These are phyloP conservation scores for Curvularia sp. DNA, from an alignment of 2,329 filamentous ascomycete genomes.

Conservation along the genomic window DNA sequence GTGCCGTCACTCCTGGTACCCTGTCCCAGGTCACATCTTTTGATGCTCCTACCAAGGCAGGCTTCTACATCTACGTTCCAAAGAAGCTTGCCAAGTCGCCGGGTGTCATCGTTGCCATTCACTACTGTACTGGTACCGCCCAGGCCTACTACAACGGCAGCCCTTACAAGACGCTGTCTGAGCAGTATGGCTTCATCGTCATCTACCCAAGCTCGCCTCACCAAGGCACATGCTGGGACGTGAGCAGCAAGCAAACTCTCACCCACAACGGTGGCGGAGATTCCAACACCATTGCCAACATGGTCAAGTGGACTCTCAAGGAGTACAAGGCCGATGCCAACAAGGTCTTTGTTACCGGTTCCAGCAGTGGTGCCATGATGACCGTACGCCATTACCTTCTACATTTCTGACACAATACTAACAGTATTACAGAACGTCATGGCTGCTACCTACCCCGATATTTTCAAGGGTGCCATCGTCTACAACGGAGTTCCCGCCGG, in stretches of 20 bases:
- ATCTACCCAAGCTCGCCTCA: constrained; percentile 65
- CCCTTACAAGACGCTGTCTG: constrained; percentile 62
- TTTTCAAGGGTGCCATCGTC: constrained; percentile 61
- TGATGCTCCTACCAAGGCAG: constrained; percentile 54
- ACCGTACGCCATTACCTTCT: constrained; percentile 44
- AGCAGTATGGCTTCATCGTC: constrained; percentile 65
- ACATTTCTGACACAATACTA: constrained; percentile 5
- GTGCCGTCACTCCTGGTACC: constrained; percentile 36
- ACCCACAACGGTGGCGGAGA: constrained; percentile 65
- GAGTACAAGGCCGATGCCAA: constrained; percentile 60
- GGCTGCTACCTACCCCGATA: constrained; percentile 60
- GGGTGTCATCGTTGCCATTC: constrained; percentile 61
- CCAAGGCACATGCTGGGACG: constrained; percentile 65
- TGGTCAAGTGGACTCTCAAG: constrained; percentile 62
- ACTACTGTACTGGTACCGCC: constrained; percentile 65
- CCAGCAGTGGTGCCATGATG: constrained; percentile 64
- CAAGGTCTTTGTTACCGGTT: constrained; percentile 63
- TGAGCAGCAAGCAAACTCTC: constrained; percentile 61
- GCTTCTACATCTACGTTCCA: constrained; percentile 62
- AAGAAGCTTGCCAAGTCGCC: constrained; percentile 55
- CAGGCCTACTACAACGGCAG: constrained; percentile 57
- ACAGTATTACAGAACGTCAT: constrained; percentile 52
- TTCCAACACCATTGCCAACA: constrained; percentile 64
- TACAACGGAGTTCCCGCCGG: constrained; percentile 63
- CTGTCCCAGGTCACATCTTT: constrained; percentile 53